phyloP scores from a whole-genome alignment of 1,284 basidiomycete genomes.

The Malassezia dermatis region DNA sequence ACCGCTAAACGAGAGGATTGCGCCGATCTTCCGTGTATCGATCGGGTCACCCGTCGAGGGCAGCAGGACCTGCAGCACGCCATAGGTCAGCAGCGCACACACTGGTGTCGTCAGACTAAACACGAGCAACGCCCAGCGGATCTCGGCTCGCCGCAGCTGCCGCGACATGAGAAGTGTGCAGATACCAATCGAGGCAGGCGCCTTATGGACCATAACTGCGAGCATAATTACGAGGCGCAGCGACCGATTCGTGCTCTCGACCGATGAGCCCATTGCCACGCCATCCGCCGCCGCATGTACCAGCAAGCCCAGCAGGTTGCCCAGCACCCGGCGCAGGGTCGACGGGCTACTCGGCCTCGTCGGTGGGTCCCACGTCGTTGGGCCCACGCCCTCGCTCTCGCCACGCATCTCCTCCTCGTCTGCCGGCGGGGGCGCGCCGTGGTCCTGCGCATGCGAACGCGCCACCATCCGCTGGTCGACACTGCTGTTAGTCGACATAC shows the following conservation, averaged over 20 bases:
- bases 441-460: not conserved
- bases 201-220: conserved; percentile 46
- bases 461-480: conserved; percentile 16
- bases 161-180: conserved; percentile 42
- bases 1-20: conserved; percentile 69
- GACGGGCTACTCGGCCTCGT: not conserved
- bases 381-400: not conserved
- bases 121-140: conserved; percentile 27
- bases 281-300: conserved; percentile 44
- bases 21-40: conserved; percentile 53
- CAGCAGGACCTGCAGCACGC: conserved; percentile 5
- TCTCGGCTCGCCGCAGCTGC: conserved; percentile 20
- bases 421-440: not conserved
- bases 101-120: conserved; percentile 36
- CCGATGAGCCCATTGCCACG: conserved; percentile 41
- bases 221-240: conserved; percentile 38
- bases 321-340: conserved; percentile 23
- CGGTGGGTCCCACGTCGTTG: not conserved
- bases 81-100: conserved; percentile 27
- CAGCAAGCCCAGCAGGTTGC: conserved; percentile 33
- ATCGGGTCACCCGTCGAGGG: conserved; percentile 16
- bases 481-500: conserved; percentile 5
- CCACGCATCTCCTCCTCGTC: not conserved
- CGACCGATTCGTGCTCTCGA: conserved; percentile 25
- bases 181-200: conserved; percentile 41